These are phyloP conservation scores for Colletotrichum nymphaeae DNA, from an alignment of 2,329 filamentous ascomycete species.

Conservation along the genomic window DNA sequence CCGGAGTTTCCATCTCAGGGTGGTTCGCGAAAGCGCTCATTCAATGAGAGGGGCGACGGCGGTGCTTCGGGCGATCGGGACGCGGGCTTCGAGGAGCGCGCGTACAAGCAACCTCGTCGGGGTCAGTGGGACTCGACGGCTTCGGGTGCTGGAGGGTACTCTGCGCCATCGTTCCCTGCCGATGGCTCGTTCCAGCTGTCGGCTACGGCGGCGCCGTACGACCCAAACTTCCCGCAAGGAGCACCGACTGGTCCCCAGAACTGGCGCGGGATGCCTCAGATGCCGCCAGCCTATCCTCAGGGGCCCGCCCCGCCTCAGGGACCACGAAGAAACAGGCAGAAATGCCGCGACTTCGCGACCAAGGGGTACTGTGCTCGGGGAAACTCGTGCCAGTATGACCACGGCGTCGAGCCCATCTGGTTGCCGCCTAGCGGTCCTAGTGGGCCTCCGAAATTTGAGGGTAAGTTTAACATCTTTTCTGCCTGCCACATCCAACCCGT, in stretches of 20 bases:
- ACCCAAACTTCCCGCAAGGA: conserved; percentile 55
- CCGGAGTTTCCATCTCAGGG: conserved; percentile 35
- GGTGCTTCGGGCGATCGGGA: conserved; percentile 41
- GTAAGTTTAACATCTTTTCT: conserved; percentile 1
- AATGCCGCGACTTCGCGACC: conserved; percentile 77
- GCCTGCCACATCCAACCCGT: neutral
- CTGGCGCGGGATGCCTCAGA: conserved; percentile 12
- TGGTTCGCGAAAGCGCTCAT: conserved; percentile 48
- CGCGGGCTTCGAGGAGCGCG: conserved; percentile 50
- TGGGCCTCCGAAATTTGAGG: conserved; percentile 16
- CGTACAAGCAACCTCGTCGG: conserved; percentile 70
- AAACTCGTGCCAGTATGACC: conserved; percentile 75
- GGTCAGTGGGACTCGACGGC: conserved; percentile 51
- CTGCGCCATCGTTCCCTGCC: neutral
- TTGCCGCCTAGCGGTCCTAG: conserved; percentile 20
- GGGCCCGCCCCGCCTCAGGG: neutral
- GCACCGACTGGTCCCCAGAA: conserved; percentile 16
- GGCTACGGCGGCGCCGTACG: conserved; percentile 59
- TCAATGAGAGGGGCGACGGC: conserved; percentile 43
- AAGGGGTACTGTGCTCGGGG: conserved; percentile 79
- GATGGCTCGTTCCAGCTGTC: conserved; percentile 32
- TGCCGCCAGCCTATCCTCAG: conserved; percentile 2
- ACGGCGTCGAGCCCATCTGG: conserved; percentile 57
- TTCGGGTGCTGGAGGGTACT: conserved; percentile 27
- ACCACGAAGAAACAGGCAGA: conserved; percentile 51